phyloP scores from a whole-genome alignment of 1,284 basidiomycete species.

The Megacollybia platyphylla region DNA sequence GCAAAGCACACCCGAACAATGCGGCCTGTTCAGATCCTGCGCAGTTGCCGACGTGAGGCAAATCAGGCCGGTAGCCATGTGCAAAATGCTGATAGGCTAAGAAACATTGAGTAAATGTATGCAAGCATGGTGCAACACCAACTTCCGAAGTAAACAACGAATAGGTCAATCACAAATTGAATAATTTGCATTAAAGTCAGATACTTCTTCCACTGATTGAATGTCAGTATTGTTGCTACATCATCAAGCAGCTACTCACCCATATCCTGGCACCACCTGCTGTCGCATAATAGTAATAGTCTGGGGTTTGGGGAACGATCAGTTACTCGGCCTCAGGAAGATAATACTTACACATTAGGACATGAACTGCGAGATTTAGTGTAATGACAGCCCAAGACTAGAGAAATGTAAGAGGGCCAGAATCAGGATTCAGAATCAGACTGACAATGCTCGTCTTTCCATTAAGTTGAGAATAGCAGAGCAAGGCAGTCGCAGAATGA shows the following conservation, averaged over 20 bases:
- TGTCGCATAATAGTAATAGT: constrained; percentile 97
- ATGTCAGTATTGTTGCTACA: constrained; percentile 5
- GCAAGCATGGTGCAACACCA: constrained; percentile 22
- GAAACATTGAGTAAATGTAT: constrained; percentile 6
- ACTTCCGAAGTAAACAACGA: constrained; percentile 90
- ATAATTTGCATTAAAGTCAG: constrained; percentile 92
- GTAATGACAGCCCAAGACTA: constrained; percentile 95
- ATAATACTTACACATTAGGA: constrained; percentile 82
- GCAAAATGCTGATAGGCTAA: constrained; percentile 80
- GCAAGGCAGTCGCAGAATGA: constrained; percentile 93
- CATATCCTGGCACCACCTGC: constrained; percentile 92
- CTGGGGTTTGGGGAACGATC: constrained; percentile 21
- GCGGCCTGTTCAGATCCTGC: constrained; percentile 85
- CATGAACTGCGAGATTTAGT: constrained; percentile 91
- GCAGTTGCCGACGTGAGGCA: constrained; percentile 73
- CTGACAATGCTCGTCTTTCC: constrained; percentile 83
- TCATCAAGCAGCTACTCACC: constrained; percentile 34
- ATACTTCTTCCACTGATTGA: constrained; percentile 86
- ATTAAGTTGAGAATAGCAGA: constrained; percentile 91
- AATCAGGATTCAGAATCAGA: constrained; percentile 5
- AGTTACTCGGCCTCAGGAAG: not conserved
- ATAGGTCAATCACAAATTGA: constrained; percentile 88
- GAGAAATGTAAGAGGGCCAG: not conserved
- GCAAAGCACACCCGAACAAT: constrained; percentile 76
- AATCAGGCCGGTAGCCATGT: constrained; percentile 41